Conservation (phyloP, 192 early-diverging fungal species). For the Coemansia sp. region DNA sequence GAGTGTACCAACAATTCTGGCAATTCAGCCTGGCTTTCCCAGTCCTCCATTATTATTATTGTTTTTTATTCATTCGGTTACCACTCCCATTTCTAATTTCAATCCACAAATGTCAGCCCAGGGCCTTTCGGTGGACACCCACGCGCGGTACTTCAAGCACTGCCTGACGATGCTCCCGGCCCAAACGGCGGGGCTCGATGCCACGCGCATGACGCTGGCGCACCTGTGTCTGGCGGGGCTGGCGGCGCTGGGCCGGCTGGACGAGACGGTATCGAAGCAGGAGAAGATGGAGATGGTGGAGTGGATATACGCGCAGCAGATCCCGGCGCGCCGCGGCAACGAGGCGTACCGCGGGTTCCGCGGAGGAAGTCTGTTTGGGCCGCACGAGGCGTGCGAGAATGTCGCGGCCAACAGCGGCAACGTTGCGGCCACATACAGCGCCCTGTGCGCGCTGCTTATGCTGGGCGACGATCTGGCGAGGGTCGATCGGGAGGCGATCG, state of each 20-base stretch:
- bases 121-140: slow-evolving; percentile 55
- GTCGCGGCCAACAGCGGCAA: slow-evolving; percentile 56
- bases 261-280: slow-evolving; percentile 53
- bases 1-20: no score
- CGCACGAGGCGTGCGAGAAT: slow-evolving; percentile 27
- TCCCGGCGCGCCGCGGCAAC: slow-evolving; percentile 43
- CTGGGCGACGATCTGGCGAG: slow-evolving; percentile 88
- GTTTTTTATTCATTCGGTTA: no score
- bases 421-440: slow-evolving; percentile 88
- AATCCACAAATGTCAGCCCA: neutral
- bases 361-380: slow-evolving; percentile 56
- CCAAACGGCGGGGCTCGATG: slow-evolving; percentile 70
- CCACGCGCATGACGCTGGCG: slow-evolving; percentile 83
- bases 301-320: slow-evolving; percentile 97
- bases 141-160: slow-evolving; percentile 72
- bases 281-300: slow-evolving; percentile 76
- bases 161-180: slow-evolving; percentile 71
- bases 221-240: slow-evolving; percentile 83
- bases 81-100: no score
- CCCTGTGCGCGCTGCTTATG: slow-evolving; percentile 72
- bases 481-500: slow-evolving; percentile 73
- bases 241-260: slow-evolving; percentile 74
- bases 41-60: no score
- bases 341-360: slow-evolving; percentile 53
- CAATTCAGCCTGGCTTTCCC: no score